A percentile compares a stretch with the other conserved stretches of the same genome.
These are phyloP conservation scores for Dimargaris cristalligena DNA, from an alignment of 192 early-diverging fungal species.

Conservation along the genomic window DNA sequence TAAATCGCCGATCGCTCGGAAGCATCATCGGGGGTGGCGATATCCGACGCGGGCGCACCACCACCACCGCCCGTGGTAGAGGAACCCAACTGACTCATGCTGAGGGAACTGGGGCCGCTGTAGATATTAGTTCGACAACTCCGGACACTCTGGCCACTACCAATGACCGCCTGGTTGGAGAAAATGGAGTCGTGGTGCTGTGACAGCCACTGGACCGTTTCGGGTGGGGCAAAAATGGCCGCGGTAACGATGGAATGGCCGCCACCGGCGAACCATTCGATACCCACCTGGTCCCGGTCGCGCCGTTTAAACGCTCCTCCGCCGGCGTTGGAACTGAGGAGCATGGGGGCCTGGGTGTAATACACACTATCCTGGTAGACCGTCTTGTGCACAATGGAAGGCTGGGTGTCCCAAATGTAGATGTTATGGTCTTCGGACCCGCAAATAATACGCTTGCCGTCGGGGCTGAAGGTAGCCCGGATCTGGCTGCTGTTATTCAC, in stretches of 20 bases:
- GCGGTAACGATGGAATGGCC: slow-evolving; percentile 34
- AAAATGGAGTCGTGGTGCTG: slow-evolving; percentile 30
- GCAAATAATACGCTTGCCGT: slow-evolving; percentile 63
- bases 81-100: slow-evolving; percentile 14
- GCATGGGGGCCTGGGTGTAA: slow-evolving; percentile 23
- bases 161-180: not conserved
- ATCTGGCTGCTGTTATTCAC: slow-evolving; percentile 53
- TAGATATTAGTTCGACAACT: slow-evolving; percentile 10
- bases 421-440: slow-evolving; percentile 65
- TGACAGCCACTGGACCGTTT: slow-evolving; percentile 39
- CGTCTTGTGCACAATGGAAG: slow-evolving; percentile 13
- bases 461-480: slow-evolving; percentile 57
- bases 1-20: slow-evolving; percentile 16
- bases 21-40: slow-evolving; percentile 7
- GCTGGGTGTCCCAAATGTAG: slow-evolving; percentile 52
- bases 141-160: slow-evolving; percentile 20
- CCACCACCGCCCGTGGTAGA: slow-evolving; percentile 12
- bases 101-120: slow-evolving; percentile 20
- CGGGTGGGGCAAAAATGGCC: slow-evolving; percentile 43
- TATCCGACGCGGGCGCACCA: not conserved
- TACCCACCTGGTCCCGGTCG: slow-evolving; percentile 27
- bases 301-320: slow-evolving; percentile 15
- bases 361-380: slow-evolving; percentile 28
- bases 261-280: slow-evolving; percentile 40
- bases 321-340: slow-evolving; percentile 10